Evolutionary conservation across 164 flowering plant species (phyloP).

Genomic region (Malania oleifera): DNA sequence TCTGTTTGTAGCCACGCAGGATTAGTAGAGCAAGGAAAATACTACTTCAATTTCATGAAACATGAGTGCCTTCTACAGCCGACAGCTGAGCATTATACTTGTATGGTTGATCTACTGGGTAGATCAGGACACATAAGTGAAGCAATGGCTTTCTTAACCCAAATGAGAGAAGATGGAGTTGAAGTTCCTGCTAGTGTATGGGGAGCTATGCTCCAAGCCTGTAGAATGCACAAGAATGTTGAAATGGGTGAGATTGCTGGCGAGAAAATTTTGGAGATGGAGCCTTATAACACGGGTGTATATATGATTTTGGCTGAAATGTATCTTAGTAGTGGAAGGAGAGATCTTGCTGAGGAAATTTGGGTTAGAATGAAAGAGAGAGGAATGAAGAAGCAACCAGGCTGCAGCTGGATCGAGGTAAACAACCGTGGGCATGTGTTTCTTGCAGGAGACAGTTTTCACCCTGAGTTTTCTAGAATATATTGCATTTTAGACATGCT

Average conservation of each 20-base stretch:
- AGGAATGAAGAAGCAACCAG: slow-evolving; percentile 66
- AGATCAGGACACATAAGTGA: slow-evolving; percentile 51
- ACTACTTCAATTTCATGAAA: slow-evolving; percentile 49
- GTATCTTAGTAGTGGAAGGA: slow-evolving; percentile 36
- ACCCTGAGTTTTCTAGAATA: slow-evolving; percentile 33
- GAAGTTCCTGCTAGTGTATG: slow-evolving; percentile 48
- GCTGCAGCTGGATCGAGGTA: slow-evolving; percentile 71
- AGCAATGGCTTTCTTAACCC: slow-evolving; percentile 35
- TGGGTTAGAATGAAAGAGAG: slow-evolving; percentile 45
- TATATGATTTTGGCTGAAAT: slow-evolving; percentile 62
- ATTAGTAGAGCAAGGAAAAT: slow-evolving; percentile 42
- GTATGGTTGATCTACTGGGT: slow-evolving; percentile 60
- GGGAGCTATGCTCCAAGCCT: slow-evolving; percentile 72
- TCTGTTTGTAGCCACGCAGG: slow-evolving; percentile 66
- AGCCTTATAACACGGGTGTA: slow-evolving; percentile 50
- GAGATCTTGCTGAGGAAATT: slow-evolving; percentile 38
- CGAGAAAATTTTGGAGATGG: slow-evolving; percentile 40
- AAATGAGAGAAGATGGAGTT: slow-evolving; percentile 40
- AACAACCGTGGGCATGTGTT: slow-evolving; percentile 41
- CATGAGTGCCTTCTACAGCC: slow-evolving; percentile 42
- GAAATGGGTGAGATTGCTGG: slow-evolving; percentile 52
- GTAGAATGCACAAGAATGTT: slow-evolving; percentile 48
- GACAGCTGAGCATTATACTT: slow-evolving; percentile 54
- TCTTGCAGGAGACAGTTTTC: slow-evolving; percentile 53
- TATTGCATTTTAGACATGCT: slow-evolving; percentile 29